These are phyloP conservation scores for Sporobolomyces roseus DNA, from an alignment of 768 basidiomycete genomes.

Conservation along the genomic window DNA sequence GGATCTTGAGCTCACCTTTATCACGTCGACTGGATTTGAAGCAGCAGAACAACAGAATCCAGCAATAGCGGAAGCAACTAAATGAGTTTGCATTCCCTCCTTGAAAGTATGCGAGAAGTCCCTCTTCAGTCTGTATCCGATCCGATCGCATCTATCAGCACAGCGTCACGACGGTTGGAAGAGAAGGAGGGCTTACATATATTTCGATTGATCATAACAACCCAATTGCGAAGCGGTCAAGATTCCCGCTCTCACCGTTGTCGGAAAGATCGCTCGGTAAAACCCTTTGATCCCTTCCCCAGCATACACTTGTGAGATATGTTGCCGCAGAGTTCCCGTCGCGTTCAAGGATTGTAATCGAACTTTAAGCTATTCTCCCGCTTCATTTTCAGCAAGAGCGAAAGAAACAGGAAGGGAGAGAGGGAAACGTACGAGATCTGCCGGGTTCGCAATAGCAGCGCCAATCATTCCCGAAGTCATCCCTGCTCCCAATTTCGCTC, in stretches of 20 bases:
- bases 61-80: slow-evolving; percentile 41
- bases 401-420: neutral
- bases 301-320: slow-evolving; percentile 6
- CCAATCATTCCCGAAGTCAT: slow-evolving; percentile 42
- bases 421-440: slow-evolving; percentile 33
- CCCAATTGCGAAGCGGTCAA: slow-evolving; percentile 42
- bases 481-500: slow-evolving; percentile 31
- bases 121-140: slow-evolving; percentile 35
- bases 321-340: slow-evolving; percentile 26
- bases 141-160: neutral
- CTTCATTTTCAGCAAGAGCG: too few species aligned
- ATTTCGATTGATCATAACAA: slow-evolving; percentile 42
- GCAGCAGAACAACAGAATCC: slow-evolving; percentile 43
- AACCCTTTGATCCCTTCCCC: slow-evolving; percentile 34
- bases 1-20: slow-evolving; percentile 27
- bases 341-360: slow-evolving; percentile 40
- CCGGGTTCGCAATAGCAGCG: slow-evolving; percentile 44
- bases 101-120: slow-evolving; percentile 39
- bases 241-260: slow-evolving; percentile 43
- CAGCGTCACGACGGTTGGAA: too few species aligned
- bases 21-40: slow-evolving; percentile 36
- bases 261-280: slow-evolving; percentile 41
- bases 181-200: slow-evolving; percentile 9
- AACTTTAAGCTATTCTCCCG: slow-evolving; percentile 42
- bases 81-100: slow-evolving; percentile 42